A percentile compares a stretch with the other conserved stretches of the same genome.
phyloP scores from a whole-genome alignment of 1,284 basidiomycete species.

The Malassezia equina region DNA sequence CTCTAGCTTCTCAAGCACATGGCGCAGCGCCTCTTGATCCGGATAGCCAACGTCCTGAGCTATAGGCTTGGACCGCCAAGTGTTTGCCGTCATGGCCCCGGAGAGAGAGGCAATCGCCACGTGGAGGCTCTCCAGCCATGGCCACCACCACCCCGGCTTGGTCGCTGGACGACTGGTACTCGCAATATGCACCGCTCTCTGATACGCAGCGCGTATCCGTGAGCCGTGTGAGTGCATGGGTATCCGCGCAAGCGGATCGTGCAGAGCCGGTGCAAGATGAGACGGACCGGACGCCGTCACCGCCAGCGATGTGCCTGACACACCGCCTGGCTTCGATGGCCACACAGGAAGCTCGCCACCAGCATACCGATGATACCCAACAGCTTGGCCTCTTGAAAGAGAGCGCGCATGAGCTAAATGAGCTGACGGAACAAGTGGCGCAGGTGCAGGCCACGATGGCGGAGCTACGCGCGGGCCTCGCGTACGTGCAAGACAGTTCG shows the following conservation, averaged over 20 bases:
- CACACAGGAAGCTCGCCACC: not conserved
- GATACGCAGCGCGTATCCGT: constrained; percentile 13
- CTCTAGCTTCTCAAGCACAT: constrained; percentile 26
- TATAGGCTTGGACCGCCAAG: constrained; percentile 37
- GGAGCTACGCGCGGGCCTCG: constrained; percentile 32
- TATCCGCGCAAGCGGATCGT: not conserved
- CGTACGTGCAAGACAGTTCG: constrained; percentile 34
- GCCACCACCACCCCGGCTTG: not conserved
- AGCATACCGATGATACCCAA: not conserved
- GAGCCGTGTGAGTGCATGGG: constrained; percentile 11
- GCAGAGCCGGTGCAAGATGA: not conserved
- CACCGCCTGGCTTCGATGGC: not conserved
- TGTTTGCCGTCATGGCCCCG: not conserved
- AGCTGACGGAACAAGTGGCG: constrained; percentile 26
- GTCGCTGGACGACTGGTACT: constrained; percentile 15
- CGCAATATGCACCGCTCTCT: constrained; percentile 8
- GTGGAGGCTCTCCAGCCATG: not conserved
- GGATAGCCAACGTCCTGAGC: constrained; percentile 43
- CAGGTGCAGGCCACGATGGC: constrained; percentile 29
- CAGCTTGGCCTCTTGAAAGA: not conserved
- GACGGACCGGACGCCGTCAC: not conserved
- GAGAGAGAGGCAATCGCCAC: not conserved
- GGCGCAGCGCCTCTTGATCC: constrained; percentile 21
- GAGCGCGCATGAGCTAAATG: constrained; percentile 3
- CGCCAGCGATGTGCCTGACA: not conserved